Base-by-base conservation (phyloP, 139 green algal species). In the Marvania coccoides region DNA sequence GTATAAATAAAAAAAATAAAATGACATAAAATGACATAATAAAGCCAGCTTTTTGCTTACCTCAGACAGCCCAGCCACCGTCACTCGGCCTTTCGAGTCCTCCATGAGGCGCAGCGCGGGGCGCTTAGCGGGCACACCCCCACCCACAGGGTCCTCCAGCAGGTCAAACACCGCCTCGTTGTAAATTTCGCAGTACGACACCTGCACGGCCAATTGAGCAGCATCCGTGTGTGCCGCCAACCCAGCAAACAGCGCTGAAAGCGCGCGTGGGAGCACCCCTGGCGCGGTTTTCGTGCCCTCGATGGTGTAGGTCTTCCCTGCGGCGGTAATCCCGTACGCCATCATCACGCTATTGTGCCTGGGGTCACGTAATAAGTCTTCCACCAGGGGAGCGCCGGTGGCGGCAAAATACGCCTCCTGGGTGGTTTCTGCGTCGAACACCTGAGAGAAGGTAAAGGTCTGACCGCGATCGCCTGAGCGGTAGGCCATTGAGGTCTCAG, bases 271-370 rank as follows among this genome's bases (percentile, higher is more conserved):
- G 33, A 94, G 63, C 19, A 94, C 35, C 1, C 87, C 87, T 9
- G 83, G 84, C 42, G 73, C 54, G 13, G 69, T 57, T 4, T 67
- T 53, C 1, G 70, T 86, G 5, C 86, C 86, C 67, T 88, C 69
- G 28, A 93, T 88, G 1, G 87, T 91, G 79, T 81, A 84, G 2
- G 83, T 92, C 73, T 95, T 95, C 60, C 88, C 88, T 6, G 84
- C 81, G 0, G 74, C 82, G 19, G 86, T 93, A 48, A 87, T 87
- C 36, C 88, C 88, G 60, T 93, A 94, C 0, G 88, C 82, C 75
- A 95, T 82, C 19, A 94, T 58, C 33, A 91, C 85, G 23, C 64
- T 75, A 60, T 71, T 55, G 39, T 76, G 39, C 51, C 72, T 46
- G 23, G 74, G 31, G 58, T 70, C 61, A 46, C 69, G 63, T 68